These are phyloP conservation scores for Cutaneotrichosporon spelunceum DNA, from an alignment of 1,284 basidiomycete species.

Conservation along the genomic window DNA sequence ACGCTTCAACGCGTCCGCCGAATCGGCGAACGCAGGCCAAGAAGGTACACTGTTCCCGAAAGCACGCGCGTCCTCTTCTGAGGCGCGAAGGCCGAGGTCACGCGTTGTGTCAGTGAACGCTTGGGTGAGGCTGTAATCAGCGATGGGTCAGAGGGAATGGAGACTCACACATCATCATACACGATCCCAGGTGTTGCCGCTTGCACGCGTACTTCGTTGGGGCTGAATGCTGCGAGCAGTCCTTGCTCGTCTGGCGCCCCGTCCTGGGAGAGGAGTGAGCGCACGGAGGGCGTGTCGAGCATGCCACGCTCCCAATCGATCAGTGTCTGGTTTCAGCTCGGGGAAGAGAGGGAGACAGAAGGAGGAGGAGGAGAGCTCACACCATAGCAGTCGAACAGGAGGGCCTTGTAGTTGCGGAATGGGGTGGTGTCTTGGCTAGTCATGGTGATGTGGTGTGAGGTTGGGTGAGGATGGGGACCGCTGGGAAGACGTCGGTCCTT, in stretches of 20 bases:
- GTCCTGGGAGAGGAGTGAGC: slow-evolving; percentile 21
- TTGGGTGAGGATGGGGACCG: not conserved
- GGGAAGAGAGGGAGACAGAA: too few species aligned
- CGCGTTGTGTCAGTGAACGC: slow-evolving; percentile 18
- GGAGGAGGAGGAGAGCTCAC: slow-evolving; percentile 11
- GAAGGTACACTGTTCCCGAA: slow-evolving; percentile 31
- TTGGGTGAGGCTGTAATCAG: slow-evolving; percentile 18
- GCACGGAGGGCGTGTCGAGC: slow-evolving; percentile 18
- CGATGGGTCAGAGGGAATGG: too few species aligned
- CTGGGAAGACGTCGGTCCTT: not conserved
- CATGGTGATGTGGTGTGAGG: not conserved
- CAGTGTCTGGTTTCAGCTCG: slow-evolving; percentile 14
- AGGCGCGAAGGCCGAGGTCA: slow-evolving; percentile 16
- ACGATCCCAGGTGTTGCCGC: slow-evolving; percentile 29
- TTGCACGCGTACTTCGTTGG: slow-evolving; percentile 32
- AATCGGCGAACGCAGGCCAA: slow-evolving; percentile 44
- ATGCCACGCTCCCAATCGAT: slow-evolving; percentile 38
- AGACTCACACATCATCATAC: slow-evolving; percentile 34
- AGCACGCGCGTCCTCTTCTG: slow-evolving; percentile 19
- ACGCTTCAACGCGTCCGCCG: slow-evolving; percentile 28
- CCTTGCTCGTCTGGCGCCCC: slow-evolving; percentile 21
- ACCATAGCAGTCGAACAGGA: slow-evolving; percentile 36
- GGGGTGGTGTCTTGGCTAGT: not conserved
- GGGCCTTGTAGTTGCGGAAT: slow-evolving; percentile 12
- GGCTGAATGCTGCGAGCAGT: slow-evolving; percentile 27